Evolutionary conservation across 192 early-diverging fungal genomes (phyloP), one percentile per base, ranked within the genome.

Genomic region (Pilaira anomala): DNA sequence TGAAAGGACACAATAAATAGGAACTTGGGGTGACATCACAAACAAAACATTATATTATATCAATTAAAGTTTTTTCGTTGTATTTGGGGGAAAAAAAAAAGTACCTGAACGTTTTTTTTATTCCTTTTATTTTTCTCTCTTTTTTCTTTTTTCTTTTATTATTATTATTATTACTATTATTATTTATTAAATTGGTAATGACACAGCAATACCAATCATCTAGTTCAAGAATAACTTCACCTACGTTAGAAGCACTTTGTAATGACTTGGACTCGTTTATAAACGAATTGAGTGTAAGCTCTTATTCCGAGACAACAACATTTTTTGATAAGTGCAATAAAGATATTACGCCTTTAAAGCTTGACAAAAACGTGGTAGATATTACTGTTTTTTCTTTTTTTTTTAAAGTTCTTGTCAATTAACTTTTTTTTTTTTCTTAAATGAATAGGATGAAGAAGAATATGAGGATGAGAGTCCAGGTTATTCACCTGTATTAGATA

Each of bases 381-480:
- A 22, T 19, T 14, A 30, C 14, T 18, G 12, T 8, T 4, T 40
- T 3, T 56, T 11, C 33, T 39, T 13, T 25, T 41, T 42, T 42
- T 13, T n/a, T 41, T 4, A n/a, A n/a, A n/a, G n/a, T n/a, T n/a
- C n/a, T n/a, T n/a, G n/a, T n/a, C n/a, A n/a, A n/a, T n/a, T 18
- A 21, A 21, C 30, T 56, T 22, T 26, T 1, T 21, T 21, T 50
- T 25, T 49, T 49, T 49, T n/a, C 5, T 19, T n/a, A 57, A 19
- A 24, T 24, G 19, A 57, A 57, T 42, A 24, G 29, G 22, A 6
- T 39, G 3, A 57, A 26, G 19, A 7, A 25, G 0, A 50, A 8
- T 24, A 46, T 24, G 56, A 42, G 18, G 56, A 58, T 25, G 40
- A 58, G 33, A 58, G 56, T 58, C 56, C 56, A 41, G 56, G 56